Evolutionary conservation across 2,329 filamentous ascomycete species (phyloP), one percentile per base, ranked within the genome.

Genomic region (Catunica adiposa): DNA sequence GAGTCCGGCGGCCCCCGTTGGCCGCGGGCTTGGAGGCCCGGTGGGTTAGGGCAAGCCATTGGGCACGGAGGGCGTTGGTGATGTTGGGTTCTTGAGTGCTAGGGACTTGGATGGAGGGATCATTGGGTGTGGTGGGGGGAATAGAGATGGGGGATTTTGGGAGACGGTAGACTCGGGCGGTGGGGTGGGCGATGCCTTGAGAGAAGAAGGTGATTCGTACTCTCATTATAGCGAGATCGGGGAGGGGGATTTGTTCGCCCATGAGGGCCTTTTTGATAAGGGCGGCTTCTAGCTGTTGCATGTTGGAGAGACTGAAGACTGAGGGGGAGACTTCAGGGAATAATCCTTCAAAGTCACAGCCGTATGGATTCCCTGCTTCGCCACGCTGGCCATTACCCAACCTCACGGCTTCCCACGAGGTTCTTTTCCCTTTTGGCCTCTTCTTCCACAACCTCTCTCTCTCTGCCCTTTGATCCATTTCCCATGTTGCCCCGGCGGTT

Each of bases 151-250:
- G 62, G 59, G 1, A 56, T 71, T 67, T 2, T n/a, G 90, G 86
- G 15, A 97, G 79, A 14, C 86, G 82, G 68, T 97, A 98, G 61
- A 97, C 82, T 37, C 92, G 79, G 3, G 90, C 87, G 65, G 84
- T 86, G 2, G 79, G 70, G 0, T 70, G 73, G 2, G 83, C 85
- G 1, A 83, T 77, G 25, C 92, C 90, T 56, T 87, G 80, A 40
- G 75, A 73, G 7, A 84, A 65, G 48, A 92, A 73, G 0, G 72
- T 80, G 55, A 97, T 71, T 52, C 76, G 78, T 48, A 89, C 75
- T 0, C 80, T 83, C 54, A 83, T 69, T 38, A 80, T 61, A 20
- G 70, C 15, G 8, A 58, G 50, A 22, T 53, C 31, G 1, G 50
- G 25, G 1, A 51, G 48, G 44, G 54, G 20, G 40, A 37, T 3